phyloP scores from a whole-genome alignment of 306 rosid genomes.

The Argentina anserina region DNA sequence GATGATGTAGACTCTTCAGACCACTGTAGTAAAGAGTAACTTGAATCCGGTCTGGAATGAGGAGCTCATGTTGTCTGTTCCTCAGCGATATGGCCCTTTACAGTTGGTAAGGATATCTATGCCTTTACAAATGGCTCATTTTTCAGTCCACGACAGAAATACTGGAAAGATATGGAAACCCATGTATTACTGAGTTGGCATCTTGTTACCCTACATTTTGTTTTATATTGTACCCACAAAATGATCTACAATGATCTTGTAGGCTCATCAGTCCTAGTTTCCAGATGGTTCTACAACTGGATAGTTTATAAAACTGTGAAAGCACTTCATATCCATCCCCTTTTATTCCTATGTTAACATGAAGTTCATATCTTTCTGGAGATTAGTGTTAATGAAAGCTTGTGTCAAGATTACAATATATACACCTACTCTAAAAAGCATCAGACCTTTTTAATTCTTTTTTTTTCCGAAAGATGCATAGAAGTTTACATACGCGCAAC shows the following conservation, averaged over 20 bases:
- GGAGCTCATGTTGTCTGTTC: slow-evolving; percentile 95
- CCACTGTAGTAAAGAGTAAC: slow-evolving; percentile 60
- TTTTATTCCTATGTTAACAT: background rate
- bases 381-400: background rate
- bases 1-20: slow-evolving; percentile 59
- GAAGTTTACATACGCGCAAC: background rate
- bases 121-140: background rate
- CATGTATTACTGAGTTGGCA: background rate
- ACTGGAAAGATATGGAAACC: background rate
- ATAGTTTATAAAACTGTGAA: background rate
- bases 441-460: background rate
- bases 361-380: background rate
- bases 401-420: background rate
- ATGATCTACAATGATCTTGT: background rate
- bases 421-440: background rate
- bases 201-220: background rate
- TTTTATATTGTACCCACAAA: background rate
- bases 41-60: slow-evolving; percentile 99
- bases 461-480: background rate
- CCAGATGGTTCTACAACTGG: background rate
- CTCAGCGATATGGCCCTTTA: slow-evolving; percentile 63
- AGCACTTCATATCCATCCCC: background rate
- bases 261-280: background rate
- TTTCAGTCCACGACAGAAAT: background rate
- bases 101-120: slow-evolving; percentile 64